Percentiles rank a stretch among this genome's conserved stretches.
phyloP scores from a whole-genome alignment of 306 rosid species.

The Trifolium dubium region DNA sequence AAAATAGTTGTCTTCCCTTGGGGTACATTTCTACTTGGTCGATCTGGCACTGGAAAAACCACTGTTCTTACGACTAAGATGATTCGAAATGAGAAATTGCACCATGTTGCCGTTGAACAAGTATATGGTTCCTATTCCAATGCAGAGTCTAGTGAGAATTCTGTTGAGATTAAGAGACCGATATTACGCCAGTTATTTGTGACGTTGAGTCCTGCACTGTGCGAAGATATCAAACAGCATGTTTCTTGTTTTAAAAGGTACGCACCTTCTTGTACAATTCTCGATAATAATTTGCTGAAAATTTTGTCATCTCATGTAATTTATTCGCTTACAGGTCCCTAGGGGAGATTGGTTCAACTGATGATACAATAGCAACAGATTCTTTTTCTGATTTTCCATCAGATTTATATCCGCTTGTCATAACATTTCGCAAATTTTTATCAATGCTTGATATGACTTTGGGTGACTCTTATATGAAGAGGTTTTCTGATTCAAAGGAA shows the following conservation, averaged over 20 bases:
- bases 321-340: neutral
- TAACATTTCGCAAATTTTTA: conserved; percentile 70
- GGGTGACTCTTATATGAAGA: conserved; percentile 61
- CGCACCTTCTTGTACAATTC: neutral
- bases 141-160: conserved; percentile 14
- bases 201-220: conserved; percentile 67
- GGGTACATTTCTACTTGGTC: conserved; percentile 69
- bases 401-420: conserved; percentile 60
- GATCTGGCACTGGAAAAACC: conserved; percentile 83
- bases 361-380: conserved; percentile 41
- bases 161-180: conserved; percentile 21
- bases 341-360: conserved; percentile 15
- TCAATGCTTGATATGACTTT: conserved; percentile 72
- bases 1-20: conserved; percentile 49
- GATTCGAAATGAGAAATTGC: conserved; percentile 55
- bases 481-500: conserved; percentile 50
- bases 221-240: conserved; percentile 61
- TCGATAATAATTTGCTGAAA: neutral
- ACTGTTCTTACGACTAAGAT: conserved; percentile 70
- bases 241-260: conserved; percentile 68
- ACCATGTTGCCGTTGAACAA: conserved; percentile 43
- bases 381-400: conserved; percentile 56
- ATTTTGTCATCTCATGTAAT: neutral
- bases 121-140: neutral
- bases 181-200: conserved; percentile 65